phyloP scores from a whole-genome alignment of 1,284 basidiomycete species.

The Microbotryum silenes-acaulis region DNA sequence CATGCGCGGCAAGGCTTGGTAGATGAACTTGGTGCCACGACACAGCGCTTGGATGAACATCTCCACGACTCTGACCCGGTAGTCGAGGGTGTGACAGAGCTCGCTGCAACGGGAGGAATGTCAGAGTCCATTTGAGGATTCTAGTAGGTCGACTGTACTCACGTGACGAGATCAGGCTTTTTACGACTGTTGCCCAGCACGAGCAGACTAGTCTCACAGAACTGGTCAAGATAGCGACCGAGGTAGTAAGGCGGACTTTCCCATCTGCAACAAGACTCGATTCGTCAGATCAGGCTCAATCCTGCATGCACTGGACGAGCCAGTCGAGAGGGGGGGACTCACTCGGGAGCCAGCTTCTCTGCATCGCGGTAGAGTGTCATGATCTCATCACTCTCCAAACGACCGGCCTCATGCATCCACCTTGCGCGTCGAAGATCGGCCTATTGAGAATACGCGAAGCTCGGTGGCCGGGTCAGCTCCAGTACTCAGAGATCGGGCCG shows the following conservation, averaged over 20 bases:
- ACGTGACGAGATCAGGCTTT: not conserved
- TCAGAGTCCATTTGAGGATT: not conserved
- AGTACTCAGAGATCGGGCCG: not conserved
- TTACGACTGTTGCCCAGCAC: not conserved
- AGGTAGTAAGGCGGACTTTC: constrained; percentile 79
- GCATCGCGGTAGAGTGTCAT: constrained; percentile 55
- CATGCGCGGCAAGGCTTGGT: constrained; percentile 88
- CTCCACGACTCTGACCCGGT: constrained; percentile 45
- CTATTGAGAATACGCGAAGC: constrained; percentile 44
- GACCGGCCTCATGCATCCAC: constrained; percentile 86
- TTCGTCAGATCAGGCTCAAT: not conserved
- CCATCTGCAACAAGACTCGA: constrained; percentile 50
- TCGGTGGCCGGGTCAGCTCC: not conserved
- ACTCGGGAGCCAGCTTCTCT: constrained; percentile 54
- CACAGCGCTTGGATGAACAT: constrained; percentile 68
- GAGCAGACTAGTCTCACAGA: constrained; percentile 11
- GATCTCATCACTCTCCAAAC: constrained; percentile 62
- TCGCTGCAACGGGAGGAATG: not conserved
- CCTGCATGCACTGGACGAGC: constrained; percentile 17
- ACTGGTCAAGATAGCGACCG: constrained; percentile 73
- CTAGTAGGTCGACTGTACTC: not conserved
- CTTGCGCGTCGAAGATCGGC: constrained; percentile 79
- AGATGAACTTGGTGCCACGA: constrained; percentile 89
- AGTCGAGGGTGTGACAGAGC: constrained; percentile 4
- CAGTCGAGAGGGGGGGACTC: constrained; percentile 30